Conservation (phyloP, 2,329 filamentous ascomycete genomes). For the Fusarium sp. region DNA sequence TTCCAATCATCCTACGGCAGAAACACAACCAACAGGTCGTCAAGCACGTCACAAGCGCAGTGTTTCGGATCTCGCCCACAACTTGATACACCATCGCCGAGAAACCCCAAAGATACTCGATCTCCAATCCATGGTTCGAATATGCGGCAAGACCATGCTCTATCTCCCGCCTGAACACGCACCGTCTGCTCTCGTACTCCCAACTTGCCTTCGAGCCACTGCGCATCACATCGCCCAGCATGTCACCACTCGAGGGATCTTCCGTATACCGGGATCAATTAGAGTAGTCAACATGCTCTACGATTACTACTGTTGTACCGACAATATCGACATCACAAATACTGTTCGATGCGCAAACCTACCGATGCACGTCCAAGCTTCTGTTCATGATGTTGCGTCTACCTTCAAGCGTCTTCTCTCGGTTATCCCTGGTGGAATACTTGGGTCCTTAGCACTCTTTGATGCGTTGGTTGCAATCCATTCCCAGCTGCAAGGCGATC, state of each 20-base stretch:
- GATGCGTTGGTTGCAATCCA: slow-evolving; percentile 72
- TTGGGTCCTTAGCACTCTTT: slow-evolving; percentile 71
- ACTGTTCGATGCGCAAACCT: slow-evolving; percentile 70
- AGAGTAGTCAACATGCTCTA: slow-evolving; percentile 68
- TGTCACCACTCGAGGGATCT: slow-evolving; percentile 66
- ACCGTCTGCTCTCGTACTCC: slow-evolving; percentile 66
- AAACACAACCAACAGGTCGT: slow-evolving; percentile 1
- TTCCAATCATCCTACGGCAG: slow-evolving; percentile 25
- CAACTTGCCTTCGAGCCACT: slow-evolving; percentile 74
- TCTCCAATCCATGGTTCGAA: slow-evolving; percentile 68
- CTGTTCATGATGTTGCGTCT: slow-evolving; percentile 73
- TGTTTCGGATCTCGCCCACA: slow-evolving; percentile 65
- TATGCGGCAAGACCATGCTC: slow-evolving; percentile 72
- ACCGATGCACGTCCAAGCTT: slow-evolving; percentile 68
- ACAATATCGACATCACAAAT: slow-evolving; percentile 61
- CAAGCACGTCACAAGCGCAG: slow-evolving; percentile 60
- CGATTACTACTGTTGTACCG: slow-evolving; percentile 68
- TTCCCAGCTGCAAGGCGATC: slow-evolving; percentile 63
- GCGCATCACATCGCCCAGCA: slow-evolving; percentile 72
- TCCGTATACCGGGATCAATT: slow-evolving; percentile 70
- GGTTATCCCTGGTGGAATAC: slow-evolving; percentile 72
- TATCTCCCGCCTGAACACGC: slow-evolving; percentile 70
- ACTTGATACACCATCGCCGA: slow-evolving; percentile 56
- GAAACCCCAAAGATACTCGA: slow-evolving; percentile 62
- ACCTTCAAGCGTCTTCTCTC: slow-evolving; percentile 74